phyloP scores from a whole-genome alignment of 2,329 filamentous ascomycete species.

The Leptographium flavum region DNA sequence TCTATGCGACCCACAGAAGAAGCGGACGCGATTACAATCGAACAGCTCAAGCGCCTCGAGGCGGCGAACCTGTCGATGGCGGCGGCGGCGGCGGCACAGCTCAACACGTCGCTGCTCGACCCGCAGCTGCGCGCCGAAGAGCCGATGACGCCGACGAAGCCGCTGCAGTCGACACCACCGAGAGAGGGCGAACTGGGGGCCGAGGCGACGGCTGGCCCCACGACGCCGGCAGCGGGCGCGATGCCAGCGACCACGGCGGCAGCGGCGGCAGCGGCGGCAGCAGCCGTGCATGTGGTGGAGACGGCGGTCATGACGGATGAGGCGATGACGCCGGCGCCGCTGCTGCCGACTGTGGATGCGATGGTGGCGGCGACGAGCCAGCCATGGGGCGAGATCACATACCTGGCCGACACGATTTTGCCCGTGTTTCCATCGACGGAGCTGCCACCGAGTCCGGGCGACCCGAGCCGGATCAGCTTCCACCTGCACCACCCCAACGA shows the following conservation, averaged over 20 bases:
- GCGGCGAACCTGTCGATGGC: constrained; percentile 39
- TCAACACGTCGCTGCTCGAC: constrained; percentile 40
- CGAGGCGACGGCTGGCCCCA: constrained; percentile 3
- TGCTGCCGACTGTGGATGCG: constrained; percentile 2
- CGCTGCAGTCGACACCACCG: neutral
- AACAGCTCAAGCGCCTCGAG: constrained; percentile 35
- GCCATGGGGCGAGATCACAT: constrained; percentile 41
- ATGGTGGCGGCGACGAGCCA: constrained; percentile 18
- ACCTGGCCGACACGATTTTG: constrained; percentile 22
- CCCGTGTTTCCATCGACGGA: constrained; percentile 14
- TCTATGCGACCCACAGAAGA: constrained; percentile 10
- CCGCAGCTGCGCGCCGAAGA: constrained; percentile 22
- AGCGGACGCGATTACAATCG: constrained; percentile 13
- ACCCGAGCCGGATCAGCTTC: constrained; percentile 31
- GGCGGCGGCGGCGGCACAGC: constrained; percentile 39
- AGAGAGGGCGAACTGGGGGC: constrained; percentile 9
- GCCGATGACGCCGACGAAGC: neutral
- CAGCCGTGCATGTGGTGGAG: neutral
- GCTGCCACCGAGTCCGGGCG: constrained; percentile 12
- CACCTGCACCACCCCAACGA: constrained; percentile 39
- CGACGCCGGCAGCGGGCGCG: neutral
- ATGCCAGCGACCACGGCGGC: neutral
- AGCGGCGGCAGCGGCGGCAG: neutral
- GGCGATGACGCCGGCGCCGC: constrained; percentile 3
- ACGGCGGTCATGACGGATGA: constrained; percentile 6